Conservation (phyloP, 2,329 filamentous ascomycete genomes). For the Blastomyces silverae region DNA sequence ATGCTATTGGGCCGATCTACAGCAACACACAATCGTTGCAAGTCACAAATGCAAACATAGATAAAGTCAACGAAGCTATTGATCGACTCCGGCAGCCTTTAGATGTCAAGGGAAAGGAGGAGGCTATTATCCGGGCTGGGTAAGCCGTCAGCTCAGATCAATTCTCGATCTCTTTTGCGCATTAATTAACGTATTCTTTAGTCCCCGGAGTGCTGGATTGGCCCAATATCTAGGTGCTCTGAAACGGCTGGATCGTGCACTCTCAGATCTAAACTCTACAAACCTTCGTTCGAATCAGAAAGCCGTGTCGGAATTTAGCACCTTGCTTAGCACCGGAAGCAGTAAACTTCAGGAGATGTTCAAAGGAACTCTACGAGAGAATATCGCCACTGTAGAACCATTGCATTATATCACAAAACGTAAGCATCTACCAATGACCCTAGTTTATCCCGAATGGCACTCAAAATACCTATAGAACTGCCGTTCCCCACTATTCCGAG, state of each 20-base stretch:
- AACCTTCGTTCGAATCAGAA: slow-evolving; percentile 89
- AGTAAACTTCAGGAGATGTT: slow-evolving; percentile 80
- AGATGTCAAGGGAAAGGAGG: slow-evolving; percentile 85
- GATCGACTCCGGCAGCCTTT: slow-evolving; percentile 83
- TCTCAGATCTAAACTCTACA: slow-evolving; percentile 77
- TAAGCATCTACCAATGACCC: slow-evolving; percentile 31
- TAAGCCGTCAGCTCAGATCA: slow-evolving; percentile 29
- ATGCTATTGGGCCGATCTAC: slow-evolving; percentile 86
- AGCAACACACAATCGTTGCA: slow-evolving; percentile 87
- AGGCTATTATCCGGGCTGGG: slow-evolving; percentile 81
- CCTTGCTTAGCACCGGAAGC: slow-evolving; percentile 70
- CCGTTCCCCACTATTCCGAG: slow-evolving; percentile 75
- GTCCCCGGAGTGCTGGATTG: slow-evolving; percentile 74
- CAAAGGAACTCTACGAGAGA: slow-evolving; percentile 68
- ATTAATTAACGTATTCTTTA: slow-evolving; percentile 26
- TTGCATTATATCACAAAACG: slow-evolving; percentile 89
- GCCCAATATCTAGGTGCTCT: slow-evolving; percentile 81
- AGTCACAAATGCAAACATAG: slow-evolving; percentile 81
- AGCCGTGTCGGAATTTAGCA: slow-evolving; percentile 71
- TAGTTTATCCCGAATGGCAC: not conserved
- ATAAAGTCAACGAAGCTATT: slow-evolving; percentile 77
- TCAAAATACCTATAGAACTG: slow-evolving; percentile 40
- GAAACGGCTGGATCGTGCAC: slow-evolving; percentile 78
- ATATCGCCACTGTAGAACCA: slow-evolving; percentile 74
- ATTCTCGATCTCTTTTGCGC: not conserved